Evolutionary conservation across 257 asterid species (phyloP), one percentile per base, ranked within the genome.

Genomic region (Coffea canephora): DNA sequence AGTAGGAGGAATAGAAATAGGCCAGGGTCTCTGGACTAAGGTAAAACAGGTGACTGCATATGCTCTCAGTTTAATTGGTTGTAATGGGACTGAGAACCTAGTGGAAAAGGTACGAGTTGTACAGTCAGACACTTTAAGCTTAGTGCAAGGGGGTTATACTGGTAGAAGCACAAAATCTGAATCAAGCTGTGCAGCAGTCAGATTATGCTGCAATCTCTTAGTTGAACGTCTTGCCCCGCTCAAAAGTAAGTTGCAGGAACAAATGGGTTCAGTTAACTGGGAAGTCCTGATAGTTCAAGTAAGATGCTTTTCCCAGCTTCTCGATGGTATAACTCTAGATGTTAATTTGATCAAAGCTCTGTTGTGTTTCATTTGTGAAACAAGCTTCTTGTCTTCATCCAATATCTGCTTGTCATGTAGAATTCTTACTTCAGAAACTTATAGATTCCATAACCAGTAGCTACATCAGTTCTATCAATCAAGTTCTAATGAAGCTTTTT

Each of bases 131-230:
- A 92, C 94, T 15, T 77, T 92, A 81, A 90, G 94, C 85, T 62
- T 92, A 27, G 87, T 88, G 18, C 96, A 92, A 83, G 94, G 92
- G 15, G 97, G 97, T 67, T 55, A 75, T 71, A 92, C 97, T 6
- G 89, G 87, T 9, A 94, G 90, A 11, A 92, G 97, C 90, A 92
- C 97, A 21, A 86, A 96, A 21, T 92, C 96, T 19, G 97, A 92
- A 83, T 88, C 96, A 64, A 89, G 96, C 62, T 92, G 96, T 74
- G 94, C 87, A 83, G 97, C 97, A 8, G 93, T 84, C 43, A 39
- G 43, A 39, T 39, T 39, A 39, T 39, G 43, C 43, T 39, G 43
- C 43, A 39, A 39, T 39, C 43, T 39, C 43, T 39, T 39, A 39
- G 43, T 39, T 39, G 43, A 39, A 39, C 43, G 43, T 2, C 43